phyloP scores from a whole-genome alignment of 495 filamentous ascomycete species.

The Cenococcum geophilum region DNA sequence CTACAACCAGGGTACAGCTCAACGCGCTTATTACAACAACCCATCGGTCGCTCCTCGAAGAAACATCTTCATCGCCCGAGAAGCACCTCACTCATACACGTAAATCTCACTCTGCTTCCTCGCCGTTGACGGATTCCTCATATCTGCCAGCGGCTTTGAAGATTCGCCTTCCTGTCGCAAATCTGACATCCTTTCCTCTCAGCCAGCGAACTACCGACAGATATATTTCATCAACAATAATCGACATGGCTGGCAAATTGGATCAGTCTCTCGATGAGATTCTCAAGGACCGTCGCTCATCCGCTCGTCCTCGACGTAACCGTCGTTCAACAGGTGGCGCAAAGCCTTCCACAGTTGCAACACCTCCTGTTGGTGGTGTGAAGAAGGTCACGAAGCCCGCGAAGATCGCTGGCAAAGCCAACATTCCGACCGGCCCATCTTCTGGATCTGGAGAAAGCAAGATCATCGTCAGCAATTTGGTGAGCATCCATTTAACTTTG shows the following conservation, averaged over 20 bases:
- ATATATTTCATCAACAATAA: conserved; percentile 5
- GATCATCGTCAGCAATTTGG: conserved; percentile 95
- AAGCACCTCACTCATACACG: background rate
- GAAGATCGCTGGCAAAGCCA: conserved; percentile 57
- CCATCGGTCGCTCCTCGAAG: too few species aligned
- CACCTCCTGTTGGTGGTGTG: conserved; percentile 76
- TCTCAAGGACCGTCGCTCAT: conserved; percentile 62
- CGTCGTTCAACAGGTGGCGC: conserved; percentile 20
- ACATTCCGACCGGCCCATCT: conserved; percentile 54
- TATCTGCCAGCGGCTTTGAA: conserved; percentile 4
- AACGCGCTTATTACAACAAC: too few species aligned
- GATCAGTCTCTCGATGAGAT: conserved; percentile 96
- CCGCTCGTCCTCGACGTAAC: conserved; percentile 46
- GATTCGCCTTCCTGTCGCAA: conserved; percentile 3
- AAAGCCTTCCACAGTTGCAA: conserved; percentile 39
- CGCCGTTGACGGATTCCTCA: background rate
- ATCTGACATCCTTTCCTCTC: conserved; percentile 13
- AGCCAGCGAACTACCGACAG: conserved; percentile 17
- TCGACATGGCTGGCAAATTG: conserved; percentile 83
- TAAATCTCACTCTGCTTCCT: conserved; percentile 1
- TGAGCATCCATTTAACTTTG: conserved; percentile 45
- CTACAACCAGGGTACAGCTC: too few species aligned
- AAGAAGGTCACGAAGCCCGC: conserved; percentile 66
- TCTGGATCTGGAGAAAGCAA: conserved; percentile 66
- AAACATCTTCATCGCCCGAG: too few species aligned